Evolutionary conservation across 139 green algal genomes (phyloP), one percentile per base, ranked within the genome.

Genomic region (Chlorella ohadii): DNA sequence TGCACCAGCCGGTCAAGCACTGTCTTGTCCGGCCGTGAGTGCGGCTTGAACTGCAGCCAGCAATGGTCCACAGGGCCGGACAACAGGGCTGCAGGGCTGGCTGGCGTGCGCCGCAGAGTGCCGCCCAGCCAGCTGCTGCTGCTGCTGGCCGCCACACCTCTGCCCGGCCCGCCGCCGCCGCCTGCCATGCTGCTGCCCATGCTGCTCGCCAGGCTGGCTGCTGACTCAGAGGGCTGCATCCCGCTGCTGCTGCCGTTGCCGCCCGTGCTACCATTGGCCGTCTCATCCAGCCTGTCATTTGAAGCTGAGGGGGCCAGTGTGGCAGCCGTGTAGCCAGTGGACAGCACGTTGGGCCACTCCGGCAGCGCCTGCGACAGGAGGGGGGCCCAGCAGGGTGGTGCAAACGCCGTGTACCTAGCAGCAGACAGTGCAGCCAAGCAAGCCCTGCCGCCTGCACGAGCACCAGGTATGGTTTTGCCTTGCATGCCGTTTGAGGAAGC

Each of bases 301-400:
- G 28, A 72, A 59, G 59, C 71, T 33, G 76, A 82, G 36, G 76
- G 76, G 25, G 28, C 59, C 57, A 72, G 4, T 0, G 61, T 83
- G 63, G 78, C 23, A 17, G 72, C 89, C 72, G 91, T 92, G 36
- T 51, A 87, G 23, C 92, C 93, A 0, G 94, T 90, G 28, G 92
- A 93, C n/a, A 97, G 77, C 20, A 95, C 83, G 67, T 94, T 95
- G 55, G 89, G 90, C 92, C 91, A 95, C 16, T 86, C 59, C 0
- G 89, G 86, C 61, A 96, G 79, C 19, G 89, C 89, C 91, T 92
- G 83, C 90, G 22, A n/a, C 28, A 4, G 13, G 70, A 1, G 31
- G 36, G 47, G 74, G 28, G 12, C 51, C 19, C 51, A 31, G 20
- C 33, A 25, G 20, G 11, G 72, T 7, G 15, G 6, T 55, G 44